phyloP scores from a whole-genome alignment of 805 yeast genomes.

The Starmerella khaoyaiensis region DNA sequence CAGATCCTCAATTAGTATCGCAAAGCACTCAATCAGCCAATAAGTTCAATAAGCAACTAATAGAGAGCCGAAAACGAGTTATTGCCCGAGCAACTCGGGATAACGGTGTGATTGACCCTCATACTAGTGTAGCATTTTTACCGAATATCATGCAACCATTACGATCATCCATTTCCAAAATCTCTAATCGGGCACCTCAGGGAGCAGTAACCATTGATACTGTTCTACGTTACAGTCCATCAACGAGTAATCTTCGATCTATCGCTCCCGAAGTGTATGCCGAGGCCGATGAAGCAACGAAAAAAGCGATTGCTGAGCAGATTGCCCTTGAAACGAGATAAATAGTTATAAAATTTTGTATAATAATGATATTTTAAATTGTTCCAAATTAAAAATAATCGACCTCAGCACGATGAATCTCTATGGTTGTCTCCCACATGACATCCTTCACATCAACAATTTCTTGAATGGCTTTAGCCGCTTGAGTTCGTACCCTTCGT shows the following conservation, averaged over 20 bases:
- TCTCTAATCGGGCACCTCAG: neutral
- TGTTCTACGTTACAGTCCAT: slow-evolving; percentile 6
- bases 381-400: neutral
- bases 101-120: slow-evolving; percentile 48
- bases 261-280: slow-evolving; percentile 8
- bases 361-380: neutral
- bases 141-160: slow-evolving; percentile 70
- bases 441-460: slow-evolving; percentile 22
- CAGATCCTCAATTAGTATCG: slow-evolving; percentile 38
- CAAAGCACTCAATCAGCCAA: slow-evolving; percentile 79
- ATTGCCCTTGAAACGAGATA: slow-evolving; percentile 1
- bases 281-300: slow-evolving; percentile 33
- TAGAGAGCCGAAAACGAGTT: slow-evolving; percentile 36
- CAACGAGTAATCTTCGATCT: slow-evolving; percentile 1
- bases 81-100: neutral
- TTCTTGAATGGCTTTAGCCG: slow-evolving; percentile 22
- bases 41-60: slow-evolving; percentile 51
- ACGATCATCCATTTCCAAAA: slow-evolving; percentile 19
- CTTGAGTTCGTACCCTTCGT: slow-evolving; percentile 25
- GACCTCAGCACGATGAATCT: slow-evolving; percentile 22
- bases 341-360: neutral
- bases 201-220: slow-evolving; percentile 17
- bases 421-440: slow-evolving; percentile 30
- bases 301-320: slow-evolving; percentile 7
- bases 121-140: slow-evolving; percentile 67